Evolutionary conservation across 768 basidiomycete species (phyloP).

Genomic region (Mycena floridula): DNA sequence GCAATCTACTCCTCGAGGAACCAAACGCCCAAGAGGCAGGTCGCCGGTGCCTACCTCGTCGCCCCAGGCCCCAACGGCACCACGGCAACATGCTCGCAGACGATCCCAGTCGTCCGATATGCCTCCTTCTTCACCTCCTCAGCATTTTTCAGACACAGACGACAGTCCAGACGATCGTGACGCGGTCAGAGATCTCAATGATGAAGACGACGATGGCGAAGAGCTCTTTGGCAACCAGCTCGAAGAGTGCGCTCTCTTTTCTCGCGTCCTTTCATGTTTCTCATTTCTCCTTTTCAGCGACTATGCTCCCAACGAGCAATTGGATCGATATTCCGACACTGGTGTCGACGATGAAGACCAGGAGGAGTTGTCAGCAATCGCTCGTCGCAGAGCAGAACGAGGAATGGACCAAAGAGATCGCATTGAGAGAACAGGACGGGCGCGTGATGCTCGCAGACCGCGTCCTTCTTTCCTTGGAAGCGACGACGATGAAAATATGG

Average conservation of each 20-base stretch:
- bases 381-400: constrained; percentile 77
- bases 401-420: constrained; percentile 89
- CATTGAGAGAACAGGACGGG: constrained; percentile 55
- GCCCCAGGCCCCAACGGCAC: too few species aligned
- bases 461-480: constrained; percentile 85
- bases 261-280: constrained; percentile 5
- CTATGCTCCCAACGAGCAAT: constrained; percentile 74
- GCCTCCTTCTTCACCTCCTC: too few species aligned
- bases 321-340: constrained; percentile 84
- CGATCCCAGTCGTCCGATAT: too few species aligned
- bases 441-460: constrained; percentile 70
- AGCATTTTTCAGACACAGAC: constrained; percentile 86
- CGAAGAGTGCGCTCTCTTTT: constrained; percentile 49
- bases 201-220: constrained; percentile 83
- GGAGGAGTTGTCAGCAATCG: constrained; percentile 59
- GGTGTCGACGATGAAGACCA: constrained; percentile 81
- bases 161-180: constrained; percentile 72
- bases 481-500: constrained; percentile 74
- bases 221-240: constrained; percentile 86
- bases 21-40: too few species aligned
- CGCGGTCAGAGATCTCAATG: constrained; percentile 57
- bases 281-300: constrained; percentile 44
- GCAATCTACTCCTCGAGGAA: too few species aligned
- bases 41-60: too few species aligned
- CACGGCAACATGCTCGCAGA: too few species aligned